phyloP scores from a whole-genome alignment of 2,329 filamentous ascomycete species.

The Incumbomyces lentus region DNA sequence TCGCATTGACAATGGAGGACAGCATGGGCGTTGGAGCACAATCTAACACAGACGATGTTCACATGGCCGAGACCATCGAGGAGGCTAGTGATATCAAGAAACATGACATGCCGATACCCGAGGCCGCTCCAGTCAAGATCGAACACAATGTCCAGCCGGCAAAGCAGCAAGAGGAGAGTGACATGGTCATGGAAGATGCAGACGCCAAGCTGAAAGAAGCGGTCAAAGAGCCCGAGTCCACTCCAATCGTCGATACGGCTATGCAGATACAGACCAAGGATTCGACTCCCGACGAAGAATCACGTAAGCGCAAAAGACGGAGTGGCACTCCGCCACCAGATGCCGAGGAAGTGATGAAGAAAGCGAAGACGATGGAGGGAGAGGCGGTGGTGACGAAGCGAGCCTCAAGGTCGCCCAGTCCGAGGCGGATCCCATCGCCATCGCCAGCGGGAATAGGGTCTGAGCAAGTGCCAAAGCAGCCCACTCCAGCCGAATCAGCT shows the following conservation, averaged over 20 bases:
- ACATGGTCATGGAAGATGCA: not conserved
- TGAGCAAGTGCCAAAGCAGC: not conserved
- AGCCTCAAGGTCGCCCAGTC: slow-evolving; percentile 1
- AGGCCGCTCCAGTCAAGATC: not conserved
- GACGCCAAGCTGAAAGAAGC: not conserved
- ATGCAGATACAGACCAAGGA: not conserved
- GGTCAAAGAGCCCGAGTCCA: not conserved
- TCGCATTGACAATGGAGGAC: slow-evolving; percentile 7
- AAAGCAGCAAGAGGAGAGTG: not conserved
- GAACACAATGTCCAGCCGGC: not conserved
- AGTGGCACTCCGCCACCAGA: slow-evolving; percentile 52
- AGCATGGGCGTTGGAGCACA: slow-evolving; percentile 7
- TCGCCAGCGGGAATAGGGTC: not conserved
- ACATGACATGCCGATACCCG: not conserved
- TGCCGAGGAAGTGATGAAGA: slow-evolving; percentile 32
- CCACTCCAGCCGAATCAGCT: not conserved
- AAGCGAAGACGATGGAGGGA: slow-evolving; percentile 3
- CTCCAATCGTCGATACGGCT: not conserved
- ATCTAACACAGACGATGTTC: slow-evolving; percentile 7
- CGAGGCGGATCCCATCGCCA: not conserved
- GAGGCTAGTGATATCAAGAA: slow-evolving; percentile 8
- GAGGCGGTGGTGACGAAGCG: slow-evolving; percentile 5
- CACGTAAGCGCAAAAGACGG: slow-evolving; percentile 56
- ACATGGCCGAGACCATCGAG: slow-evolving; percentile 11
- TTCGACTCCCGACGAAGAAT: slow-evolving; percentile 36